Percentiles rank a stretch among this genome's conserved stretches.
These are phyloP conservation scores for Coemansia sp. DNA, from an alignment of 192 early-diverging fungal species.

Conservation along the genomic window DNA sequence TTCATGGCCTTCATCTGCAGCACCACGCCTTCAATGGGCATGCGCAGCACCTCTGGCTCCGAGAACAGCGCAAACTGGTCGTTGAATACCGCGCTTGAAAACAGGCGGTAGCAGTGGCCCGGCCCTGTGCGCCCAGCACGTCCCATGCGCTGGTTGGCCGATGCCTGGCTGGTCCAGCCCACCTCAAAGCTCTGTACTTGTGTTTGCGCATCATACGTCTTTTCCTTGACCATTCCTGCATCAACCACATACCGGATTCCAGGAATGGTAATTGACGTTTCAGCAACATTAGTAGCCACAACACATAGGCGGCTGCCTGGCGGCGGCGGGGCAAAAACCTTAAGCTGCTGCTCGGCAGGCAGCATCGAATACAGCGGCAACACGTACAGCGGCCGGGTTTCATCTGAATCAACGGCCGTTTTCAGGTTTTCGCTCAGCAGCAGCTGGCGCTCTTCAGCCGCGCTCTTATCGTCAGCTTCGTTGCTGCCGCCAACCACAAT, in stretches of 20 bases:
- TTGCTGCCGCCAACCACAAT: conserved; percentile 56
- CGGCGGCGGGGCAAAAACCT: conserved; percentile 87
- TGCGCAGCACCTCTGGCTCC: conserved; percentile 85
- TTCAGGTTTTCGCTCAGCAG: conserved; percentile 47
- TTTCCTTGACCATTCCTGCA: conserved; percentile 90
- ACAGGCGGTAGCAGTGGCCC: conserved; percentile 96
- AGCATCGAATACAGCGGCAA: conserved; percentile 96
- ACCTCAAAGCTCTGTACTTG: conserved; percentile 89
- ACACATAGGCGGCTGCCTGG: conserved; percentile 87
- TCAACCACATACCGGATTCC: conserved; percentile 95
- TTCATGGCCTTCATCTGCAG: conserved; percentile 98
- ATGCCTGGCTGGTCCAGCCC: conserved; percentile 91
- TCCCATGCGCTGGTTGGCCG: conserved; percentile 92
- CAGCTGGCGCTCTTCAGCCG: conserved; percentile 52
- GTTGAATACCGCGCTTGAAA: conserved; percentile 89
- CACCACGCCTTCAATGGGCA: conserved; percentile 95
- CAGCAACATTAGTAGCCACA: conserved; percentile 97
- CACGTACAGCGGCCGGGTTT: conserved; percentile 67
- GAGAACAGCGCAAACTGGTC: conserved; percentile 85
- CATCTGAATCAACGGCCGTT: conserved; percentile 8
- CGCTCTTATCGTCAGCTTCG: conserved; percentile 49
- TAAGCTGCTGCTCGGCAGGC: conserved; percentile 85
- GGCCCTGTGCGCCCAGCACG: conserved; percentile 95
- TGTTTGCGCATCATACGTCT: conserved; percentile 77
- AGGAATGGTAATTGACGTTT: conserved; percentile 96